Evolutionary conservation across 1,284 basidiomycete genomes (phyloP).

Genomic region (Pascua sp.): DNA sequence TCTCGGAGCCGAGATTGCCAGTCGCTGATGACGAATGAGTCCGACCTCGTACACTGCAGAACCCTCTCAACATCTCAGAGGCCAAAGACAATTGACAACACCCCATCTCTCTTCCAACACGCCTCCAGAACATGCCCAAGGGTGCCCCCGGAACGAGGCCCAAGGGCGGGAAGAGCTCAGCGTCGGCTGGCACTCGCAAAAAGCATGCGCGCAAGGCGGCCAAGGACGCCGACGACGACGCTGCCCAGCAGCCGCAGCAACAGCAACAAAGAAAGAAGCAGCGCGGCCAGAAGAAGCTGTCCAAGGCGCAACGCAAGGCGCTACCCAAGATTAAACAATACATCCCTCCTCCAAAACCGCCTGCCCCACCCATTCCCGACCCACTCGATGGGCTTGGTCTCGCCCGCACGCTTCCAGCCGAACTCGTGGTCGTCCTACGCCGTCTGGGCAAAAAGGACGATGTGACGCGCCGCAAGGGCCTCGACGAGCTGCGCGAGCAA

Average conservation of each 20-base stretch:
- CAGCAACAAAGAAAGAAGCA: slow-evolving; percentile 4
- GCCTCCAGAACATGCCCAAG: slow-evolving; percentile 4
- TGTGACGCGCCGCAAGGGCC: slow-evolving; percentile 76
- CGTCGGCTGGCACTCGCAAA: slow-evolving; percentile 74
- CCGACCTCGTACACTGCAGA: background rate
- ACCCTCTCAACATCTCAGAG: background rate
- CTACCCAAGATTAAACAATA: slow-evolving; percentile 65
- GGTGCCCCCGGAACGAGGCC: slow-evolving; percentile 2
- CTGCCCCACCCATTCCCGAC: slow-evolving; percentile 76
- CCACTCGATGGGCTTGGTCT: slow-evolving; percentile 86
- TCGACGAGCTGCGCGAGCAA: slow-evolving; percentile 72
- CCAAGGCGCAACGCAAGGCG: slow-evolving; percentile 46
- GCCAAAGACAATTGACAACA: background rate
- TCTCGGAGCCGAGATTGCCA: slow-evolving; percentile 2
- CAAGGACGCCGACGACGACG: slow-evolving; percentile 26
- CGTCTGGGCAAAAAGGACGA: slow-evolving; percentile 87
- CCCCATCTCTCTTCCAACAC: background rate
- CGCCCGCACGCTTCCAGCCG: slow-evolving; percentile 69
- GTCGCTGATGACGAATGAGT: background rate
- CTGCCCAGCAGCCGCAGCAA: slow-evolving; percentile 6
- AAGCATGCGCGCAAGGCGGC: slow-evolving; percentile 51
- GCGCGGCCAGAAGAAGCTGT: slow-evolving; percentile 29
- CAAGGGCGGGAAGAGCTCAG: slow-evolving; percentile 54
- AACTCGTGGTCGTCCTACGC: slow-evolving; percentile 77
- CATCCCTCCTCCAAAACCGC: slow-evolving; percentile 83